Evolutionary conservation across 257 asterid genomes (phyloP).

Genomic region (Fraxinus excelsior): DNA sequence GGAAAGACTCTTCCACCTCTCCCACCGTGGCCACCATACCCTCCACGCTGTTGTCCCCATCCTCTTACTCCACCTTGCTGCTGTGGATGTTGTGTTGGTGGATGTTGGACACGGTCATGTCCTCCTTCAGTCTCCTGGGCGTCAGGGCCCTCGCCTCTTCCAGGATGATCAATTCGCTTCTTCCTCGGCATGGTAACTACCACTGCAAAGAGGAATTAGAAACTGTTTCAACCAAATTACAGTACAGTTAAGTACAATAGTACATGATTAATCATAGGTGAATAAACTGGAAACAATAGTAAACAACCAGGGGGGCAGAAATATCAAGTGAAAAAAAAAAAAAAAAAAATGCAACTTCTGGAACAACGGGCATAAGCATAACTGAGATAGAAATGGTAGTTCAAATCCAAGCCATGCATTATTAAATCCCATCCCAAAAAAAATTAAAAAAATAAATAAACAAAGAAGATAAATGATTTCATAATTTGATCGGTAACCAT

Average conservation of each 20-base stretch:
- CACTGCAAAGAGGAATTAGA: slow-evolving; percentile 26
- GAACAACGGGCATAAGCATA: neutral
- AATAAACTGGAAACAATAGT: neutral
- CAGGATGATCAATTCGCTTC: slow-evolving; percentile 66
- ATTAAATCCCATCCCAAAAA: neutral
- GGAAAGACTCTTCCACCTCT: slow-evolving; percentile 46
- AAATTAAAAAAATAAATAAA: neutral
- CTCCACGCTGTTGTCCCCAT: slow-evolving; percentile 31
- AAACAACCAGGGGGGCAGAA: neutral
- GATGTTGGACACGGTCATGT: slow-evolving; percentile 55
- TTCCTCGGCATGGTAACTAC: slow-evolving; percentile 74
- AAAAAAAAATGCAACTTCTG: neutral
- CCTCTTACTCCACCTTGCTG: slow-evolving; percentile 39
- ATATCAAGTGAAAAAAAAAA: neutral
- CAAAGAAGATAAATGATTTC: neutral
- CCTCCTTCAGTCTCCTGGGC: slow-evolving; percentile 55
- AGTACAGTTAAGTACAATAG: slow-evolving; percentile 5
- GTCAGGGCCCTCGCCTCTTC: slow-evolving; percentile 66
- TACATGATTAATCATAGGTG: neutral
- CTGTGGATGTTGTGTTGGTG: slow-evolving; percentile 47
- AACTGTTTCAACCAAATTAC: slow-evolving; percentile 8
- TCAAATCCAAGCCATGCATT: neutral
- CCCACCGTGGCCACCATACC: slow-evolving; percentile 50
- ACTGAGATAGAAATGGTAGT: neutral
- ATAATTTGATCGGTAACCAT: neutral